Base-by-base conservation (phyloP, 768 basidiomycete species). In the Naematelia encephala region DNA sequence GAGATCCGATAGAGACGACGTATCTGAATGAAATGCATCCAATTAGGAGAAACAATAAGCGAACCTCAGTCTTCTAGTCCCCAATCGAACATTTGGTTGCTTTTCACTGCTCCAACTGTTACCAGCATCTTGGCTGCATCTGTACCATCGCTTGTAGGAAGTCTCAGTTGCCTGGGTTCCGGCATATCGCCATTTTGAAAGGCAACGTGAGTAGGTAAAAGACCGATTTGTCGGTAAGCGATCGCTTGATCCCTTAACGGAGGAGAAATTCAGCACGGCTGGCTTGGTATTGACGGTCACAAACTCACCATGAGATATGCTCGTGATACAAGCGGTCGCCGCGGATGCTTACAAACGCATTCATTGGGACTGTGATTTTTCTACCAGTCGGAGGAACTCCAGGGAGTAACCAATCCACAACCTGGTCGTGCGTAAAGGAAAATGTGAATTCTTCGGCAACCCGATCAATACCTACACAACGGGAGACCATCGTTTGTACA, bases 281-380 rank as follows among this genome's bases (percentile, higher is more conserved):
- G n/a, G n/a, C n/a, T n/a, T n/a, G 26, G 28, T 8, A 13, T 54
- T 19, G 26, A 4, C 16, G 48, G 13, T 10, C 4, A 5, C 23
- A 39, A 30, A 25, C 56, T 51, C 39, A 58, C 56, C 56, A 58
- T 3, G 54, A 65, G 27, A 73, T 80, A 59, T 68, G 81, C 79
- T 82, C 82, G 63, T 82, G 81, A 43, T 79, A 80, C 29, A 82
- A 64, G 54, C 81, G 81, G 62, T 82, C 81, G n/a, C 82, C 82
- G 47, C 81, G 79, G 51, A 85, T 77, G 60, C 82, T 83, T 34
- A 85, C 82, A n/a, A 85, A 81, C 11, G 81, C 82, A 22, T 83
- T 73, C 80, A 84, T 82, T 1, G 84, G 83, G 50, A 85, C 79
- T 1, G 77, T 57, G 10, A 85, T 60, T 44, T 80, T 80, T 65